phyloP scores from a whole-genome alignment of 108 stramenopile genomes.

The Skeletonema tropicum region DNA sequence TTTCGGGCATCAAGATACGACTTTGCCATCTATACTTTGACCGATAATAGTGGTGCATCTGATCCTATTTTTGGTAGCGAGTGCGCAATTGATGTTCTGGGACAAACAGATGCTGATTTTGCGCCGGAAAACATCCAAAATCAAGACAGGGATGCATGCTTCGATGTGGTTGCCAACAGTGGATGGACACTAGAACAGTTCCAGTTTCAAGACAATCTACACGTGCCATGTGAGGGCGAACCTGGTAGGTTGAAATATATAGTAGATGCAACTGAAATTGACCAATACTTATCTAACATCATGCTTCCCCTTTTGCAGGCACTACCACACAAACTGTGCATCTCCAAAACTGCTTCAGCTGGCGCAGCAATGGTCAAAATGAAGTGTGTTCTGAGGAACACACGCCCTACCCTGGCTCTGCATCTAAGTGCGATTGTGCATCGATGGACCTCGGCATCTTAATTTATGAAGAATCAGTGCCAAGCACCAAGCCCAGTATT shows the following conservation, averaged over 20 bases:
- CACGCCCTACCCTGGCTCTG: background rate
- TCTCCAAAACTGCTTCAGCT: conserved; percentile 4
- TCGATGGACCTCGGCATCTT: background rate
- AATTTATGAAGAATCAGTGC: background rate
- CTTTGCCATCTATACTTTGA: conserved; percentile 2
- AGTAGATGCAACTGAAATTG: background rate
- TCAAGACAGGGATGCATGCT: background rate
- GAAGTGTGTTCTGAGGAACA: background rate
- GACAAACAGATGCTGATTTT: background rate
- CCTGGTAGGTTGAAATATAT: background rate
- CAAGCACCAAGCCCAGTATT: background rate
- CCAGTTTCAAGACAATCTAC: background rate
- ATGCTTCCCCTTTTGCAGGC: background rate
- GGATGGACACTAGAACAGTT: background rate
- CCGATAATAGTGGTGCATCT: background rate
- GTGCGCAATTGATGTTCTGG: background rate
- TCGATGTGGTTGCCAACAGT: background rate
- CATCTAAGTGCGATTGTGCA: background rate
- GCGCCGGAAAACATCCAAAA: background rate
- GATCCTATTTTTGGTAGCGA: background rate
- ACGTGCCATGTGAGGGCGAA: background rate
- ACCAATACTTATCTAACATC: background rate
- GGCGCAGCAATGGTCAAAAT: background rate
- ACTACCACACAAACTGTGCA: background rate
- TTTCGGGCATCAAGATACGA: background rate